Evolutionary conservation across 495 filamentous ascomycete genomes (phyloP).

Genomic region (Trichoderma virens): DNA sequence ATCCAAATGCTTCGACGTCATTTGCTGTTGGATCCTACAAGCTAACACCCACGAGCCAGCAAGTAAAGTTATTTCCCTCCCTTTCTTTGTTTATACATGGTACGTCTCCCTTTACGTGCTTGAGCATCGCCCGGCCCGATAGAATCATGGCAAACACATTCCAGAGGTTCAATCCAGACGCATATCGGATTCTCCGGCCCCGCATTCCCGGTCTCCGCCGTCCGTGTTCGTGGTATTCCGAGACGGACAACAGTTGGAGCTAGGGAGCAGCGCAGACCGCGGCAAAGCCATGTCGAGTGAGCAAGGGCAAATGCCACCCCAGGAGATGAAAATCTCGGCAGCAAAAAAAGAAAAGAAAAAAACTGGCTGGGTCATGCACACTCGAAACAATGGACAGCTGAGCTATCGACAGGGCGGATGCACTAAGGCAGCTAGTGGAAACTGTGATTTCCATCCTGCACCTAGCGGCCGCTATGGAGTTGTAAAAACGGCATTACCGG

Average conservation of each 20-base stretch:
- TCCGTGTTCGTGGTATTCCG: not conserved
- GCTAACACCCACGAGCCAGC: too few species aligned
- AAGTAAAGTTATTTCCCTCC: not conserved
- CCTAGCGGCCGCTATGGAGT: not conserved
- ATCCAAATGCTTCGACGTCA: not conserved
- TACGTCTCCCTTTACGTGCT: not conserved
- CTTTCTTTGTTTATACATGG: not conserved
- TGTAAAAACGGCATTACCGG: not conserved
- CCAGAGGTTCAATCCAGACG: not conserved
- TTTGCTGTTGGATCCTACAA: not conserved
- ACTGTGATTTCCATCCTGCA: not conserved
- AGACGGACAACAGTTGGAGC: not conserved
- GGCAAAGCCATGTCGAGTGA: not conserved
- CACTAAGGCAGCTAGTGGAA: not conserved
- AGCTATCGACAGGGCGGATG: constrained; percentile 8
- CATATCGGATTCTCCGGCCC: constrained; percentile 1
- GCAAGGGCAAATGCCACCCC: not conserved
- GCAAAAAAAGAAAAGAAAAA: not conserved
- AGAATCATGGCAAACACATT: not conserved
- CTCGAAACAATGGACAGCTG: constrained; percentile 8
- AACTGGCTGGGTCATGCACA: not conserved
- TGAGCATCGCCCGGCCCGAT: not conserved
- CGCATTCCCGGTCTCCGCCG: constrained; percentile 3
- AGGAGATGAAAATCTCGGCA: not conserved
- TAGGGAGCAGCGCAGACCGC: not conserved